These are phyloP conservation scores for Orbilia ellipsospora DNA, from an alignment of 2,329 filamentous ascomycete species.

Conservation along the genomic window DNA sequence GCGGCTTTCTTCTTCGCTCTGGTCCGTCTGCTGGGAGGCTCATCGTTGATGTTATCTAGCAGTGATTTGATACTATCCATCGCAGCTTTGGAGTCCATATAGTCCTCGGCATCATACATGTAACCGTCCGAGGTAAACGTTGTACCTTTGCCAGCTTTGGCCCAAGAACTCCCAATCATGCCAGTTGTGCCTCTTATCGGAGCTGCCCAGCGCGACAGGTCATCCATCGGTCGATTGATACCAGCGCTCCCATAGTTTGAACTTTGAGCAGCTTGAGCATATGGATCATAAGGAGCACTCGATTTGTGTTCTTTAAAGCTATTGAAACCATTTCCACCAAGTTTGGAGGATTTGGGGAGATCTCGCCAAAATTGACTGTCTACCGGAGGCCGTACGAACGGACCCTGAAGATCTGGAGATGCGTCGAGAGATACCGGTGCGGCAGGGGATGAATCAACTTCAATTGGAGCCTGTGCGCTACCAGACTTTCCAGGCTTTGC, in stretches of 20 bases:
- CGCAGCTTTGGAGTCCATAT: conserved; percentile 77
- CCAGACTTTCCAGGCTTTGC: conserved; percentile 13
- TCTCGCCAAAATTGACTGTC: conserved; percentile 6
- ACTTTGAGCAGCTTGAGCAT: conserved; percentile 27
- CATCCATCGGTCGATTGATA: conserved; percentile 38
- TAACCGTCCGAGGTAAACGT: conserved; percentile 50
- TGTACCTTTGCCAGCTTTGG: conserved; percentile 52
- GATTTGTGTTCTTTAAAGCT: conserved; percentile 35
- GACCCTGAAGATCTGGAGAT: conserved; percentile 33
- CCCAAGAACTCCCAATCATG: conserved; percentile 53
- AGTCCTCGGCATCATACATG: conserved; percentile 60
- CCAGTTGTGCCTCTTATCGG: conserved; percentile 37
- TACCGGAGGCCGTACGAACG: conserved; percentile 8
- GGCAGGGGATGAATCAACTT: conserved; percentile 31
- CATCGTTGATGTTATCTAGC: conserved; percentile 83
- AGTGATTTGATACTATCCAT: conserved; percentile 81
- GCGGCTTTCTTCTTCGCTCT: conserved; percentile 45
- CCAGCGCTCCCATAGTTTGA: conserved; percentile 13
- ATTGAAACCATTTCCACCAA: conserved; percentile 13
- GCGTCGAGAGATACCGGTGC: conserved; percentile 18
- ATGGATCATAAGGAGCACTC: conserved; percentile 36
- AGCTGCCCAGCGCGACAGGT: conserved; percentile 51
- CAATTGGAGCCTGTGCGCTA: conserved; percentile 39
- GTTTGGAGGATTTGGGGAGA: conserved; percentile 22
- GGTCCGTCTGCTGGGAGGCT: conserved; percentile 67